Evolutionary conservation across 441 rosid species (phyloP).

Genomic region (Gossypium davidsonii): DNA sequence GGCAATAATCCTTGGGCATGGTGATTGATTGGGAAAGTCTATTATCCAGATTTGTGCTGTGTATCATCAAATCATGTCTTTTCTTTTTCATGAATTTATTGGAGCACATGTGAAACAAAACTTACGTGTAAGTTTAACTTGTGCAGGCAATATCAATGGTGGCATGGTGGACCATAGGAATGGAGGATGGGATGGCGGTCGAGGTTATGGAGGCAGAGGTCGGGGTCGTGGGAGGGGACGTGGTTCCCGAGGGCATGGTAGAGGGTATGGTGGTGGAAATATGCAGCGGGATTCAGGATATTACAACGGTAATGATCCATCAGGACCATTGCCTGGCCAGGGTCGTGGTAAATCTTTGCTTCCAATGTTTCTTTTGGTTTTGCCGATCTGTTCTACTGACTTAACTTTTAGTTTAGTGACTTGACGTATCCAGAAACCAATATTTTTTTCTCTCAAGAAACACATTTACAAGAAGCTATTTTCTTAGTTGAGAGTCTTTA

Average conservation of each 20-base stretch:
- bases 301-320: constrained; percentile 28
- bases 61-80: neutral
- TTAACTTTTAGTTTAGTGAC: neutral
- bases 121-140: neutral
- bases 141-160: constrained; percentile 32
- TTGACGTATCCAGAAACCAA: neutral
- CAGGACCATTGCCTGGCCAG: constrained; percentile 20
- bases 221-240: constrained; percentile 40
- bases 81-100: neutral
- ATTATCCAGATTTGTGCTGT: neutral
- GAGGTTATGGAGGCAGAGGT: constrained; percentile 37
- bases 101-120: neutral
- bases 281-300: constrained; percentile 24
- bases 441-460: neutral
- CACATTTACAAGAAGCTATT: neutral
- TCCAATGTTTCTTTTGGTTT: neutral
- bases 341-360: constrained; percentile 22
- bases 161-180: constrained; percentile 31
- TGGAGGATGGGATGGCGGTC: constrained; percentile 33
- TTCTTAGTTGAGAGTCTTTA: neutral
- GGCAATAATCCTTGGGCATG: too few species aligned
- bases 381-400: neutral
- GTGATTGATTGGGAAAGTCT: neutral
- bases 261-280: constrained; percentile 30
- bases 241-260: constrained; percentile 29